Conservation (phyloP, 1,284 basidiomycete genomes). For the Heterobasidion annosum region DNA sequence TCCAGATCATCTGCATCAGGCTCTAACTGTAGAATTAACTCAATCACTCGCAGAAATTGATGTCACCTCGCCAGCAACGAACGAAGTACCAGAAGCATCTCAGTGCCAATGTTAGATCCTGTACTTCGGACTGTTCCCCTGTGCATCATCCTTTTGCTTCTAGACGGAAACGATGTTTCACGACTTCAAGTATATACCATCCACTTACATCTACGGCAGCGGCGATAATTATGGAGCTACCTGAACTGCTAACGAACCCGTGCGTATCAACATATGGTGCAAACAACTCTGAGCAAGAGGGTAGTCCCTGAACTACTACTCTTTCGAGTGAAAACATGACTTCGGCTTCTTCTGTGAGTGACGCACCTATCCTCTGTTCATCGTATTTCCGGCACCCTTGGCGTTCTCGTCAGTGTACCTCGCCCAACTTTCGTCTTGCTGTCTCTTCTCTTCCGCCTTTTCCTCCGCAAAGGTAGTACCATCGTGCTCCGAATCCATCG, state of each 20-base stretch:
- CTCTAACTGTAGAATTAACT: neutral
- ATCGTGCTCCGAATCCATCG: slow-evolving; percentile 76
- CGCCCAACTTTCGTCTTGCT: slow-evolving; percentile 86
- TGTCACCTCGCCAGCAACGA: slow-evolving; percentile 56
- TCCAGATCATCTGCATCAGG: neutral
- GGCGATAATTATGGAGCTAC: neutral
- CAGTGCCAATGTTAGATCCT: slow-evolving; percentile 56
- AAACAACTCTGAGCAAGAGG: neutral
- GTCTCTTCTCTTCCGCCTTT: slow-evolving; percentile 69
- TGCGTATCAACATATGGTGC: too few relatives aligned
- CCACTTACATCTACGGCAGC: neutral
- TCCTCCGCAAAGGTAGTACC: slow-evolving; percentile 64
- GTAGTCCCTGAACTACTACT: neutral
- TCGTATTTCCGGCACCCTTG: slow-evolving; percentile 85
- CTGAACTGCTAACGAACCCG: neutral
- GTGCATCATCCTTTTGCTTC: neutral
- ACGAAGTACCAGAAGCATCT: slow-evolving; percentile 69
- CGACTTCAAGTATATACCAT: slow-evolving; percentile 1
- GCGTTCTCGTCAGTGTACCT: slow-evolving; percentile 73
- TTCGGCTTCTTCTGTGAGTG: neutral
- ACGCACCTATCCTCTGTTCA: slow-evolving; percentile 76
- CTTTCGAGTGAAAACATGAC: neutral
- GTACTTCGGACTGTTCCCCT: neutral
- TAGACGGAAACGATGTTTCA: too few relatives aligned
- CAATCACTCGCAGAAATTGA: slow-evolving; percentile 58